These are phyloP conservation scores for Lithocarpus polystachyus DNA, from an alignment of 306 rosid genomes.

Conservation along the genomic window DNA sequence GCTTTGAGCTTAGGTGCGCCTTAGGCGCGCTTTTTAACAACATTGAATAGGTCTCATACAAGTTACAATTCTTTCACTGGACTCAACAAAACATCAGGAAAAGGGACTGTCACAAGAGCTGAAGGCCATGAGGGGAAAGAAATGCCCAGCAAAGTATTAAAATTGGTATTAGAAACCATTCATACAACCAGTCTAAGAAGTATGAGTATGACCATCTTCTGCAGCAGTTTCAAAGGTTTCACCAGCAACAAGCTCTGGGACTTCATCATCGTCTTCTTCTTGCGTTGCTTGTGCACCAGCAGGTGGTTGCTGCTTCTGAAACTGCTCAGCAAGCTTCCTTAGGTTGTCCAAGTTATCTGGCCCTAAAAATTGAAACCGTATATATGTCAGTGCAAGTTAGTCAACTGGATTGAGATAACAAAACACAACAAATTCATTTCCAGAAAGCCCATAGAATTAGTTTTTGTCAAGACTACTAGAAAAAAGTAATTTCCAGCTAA, in stretches of 20 bases:
- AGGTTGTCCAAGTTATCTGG: conserved; percentile 7
- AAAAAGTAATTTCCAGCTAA: not conserved
- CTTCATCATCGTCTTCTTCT: conserved; percentile 1
- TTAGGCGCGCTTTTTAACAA: too few species aligned
- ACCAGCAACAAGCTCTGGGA: conserved; percentile 4
- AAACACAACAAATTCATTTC: not conserved
- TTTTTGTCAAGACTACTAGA: not conserved
- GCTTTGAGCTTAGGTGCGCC: too few species aligned
- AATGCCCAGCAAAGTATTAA: not conserved
- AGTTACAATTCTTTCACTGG: not conserved
- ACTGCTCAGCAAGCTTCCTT: not conserved
- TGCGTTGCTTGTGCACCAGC: not conserved
- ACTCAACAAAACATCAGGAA: not conserved
- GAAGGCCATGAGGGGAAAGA: not conserved
- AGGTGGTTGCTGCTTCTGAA: not conserved
- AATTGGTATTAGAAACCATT: not conserved
- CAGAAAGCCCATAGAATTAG: not conserved
- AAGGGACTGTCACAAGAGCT: not conserved
- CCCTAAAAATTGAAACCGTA: not conserved
- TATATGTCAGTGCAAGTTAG: not conserved
- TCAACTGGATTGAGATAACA: not conserved
- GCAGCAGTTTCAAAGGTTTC: conserved; percentile 9
- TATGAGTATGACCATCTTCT: not conserved
- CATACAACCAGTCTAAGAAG: not conserved
- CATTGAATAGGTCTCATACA: not conserved